phyloP scores from a whole-genome alignment of 179 eudicot genomes.

The Beta lomatogona region DNA sequence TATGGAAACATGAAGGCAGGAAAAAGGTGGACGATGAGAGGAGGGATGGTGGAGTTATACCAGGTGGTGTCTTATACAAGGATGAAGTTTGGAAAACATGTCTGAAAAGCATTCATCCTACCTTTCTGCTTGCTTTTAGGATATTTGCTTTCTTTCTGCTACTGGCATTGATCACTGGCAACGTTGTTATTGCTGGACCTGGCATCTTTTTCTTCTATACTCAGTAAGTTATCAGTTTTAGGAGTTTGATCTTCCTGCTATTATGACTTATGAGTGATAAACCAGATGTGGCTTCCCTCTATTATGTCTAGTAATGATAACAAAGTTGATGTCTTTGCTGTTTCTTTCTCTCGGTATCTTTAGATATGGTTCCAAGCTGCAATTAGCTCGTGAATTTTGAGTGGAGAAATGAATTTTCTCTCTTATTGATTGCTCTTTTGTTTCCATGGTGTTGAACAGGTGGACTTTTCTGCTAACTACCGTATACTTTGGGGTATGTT shows the following conservation, averaged over 20 bases:
- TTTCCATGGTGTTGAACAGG: conserved; percentile 52
- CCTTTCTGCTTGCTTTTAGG: conserved; percentile 71
- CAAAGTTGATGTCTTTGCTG: neutral
- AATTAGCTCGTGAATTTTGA: neutral
- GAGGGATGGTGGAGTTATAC: conserved; percentile 33
- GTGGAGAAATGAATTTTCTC: neutral
- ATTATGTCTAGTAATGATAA: neutral
- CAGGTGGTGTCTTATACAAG: conserved; percentile 44
- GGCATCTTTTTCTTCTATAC: conserved; percentile 72
- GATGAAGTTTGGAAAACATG: conserved; percentile 80
- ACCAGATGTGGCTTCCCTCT: neutral
- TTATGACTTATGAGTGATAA: too few species aligned
- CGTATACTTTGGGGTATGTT: conserved; percentile 81
- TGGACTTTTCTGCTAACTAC: conserved; percentile 85
- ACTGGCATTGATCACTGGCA: conserved; percentile 52
- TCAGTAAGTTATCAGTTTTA: conserved; percentile 54
- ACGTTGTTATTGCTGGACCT: conserved; percentile 47
- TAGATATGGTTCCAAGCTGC: neutral
- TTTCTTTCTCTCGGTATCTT: neutral
- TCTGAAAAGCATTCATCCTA: conserved; percentile 57
- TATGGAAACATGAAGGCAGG: conserved; percentile 73
- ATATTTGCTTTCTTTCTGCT: conserved; percentile 59
- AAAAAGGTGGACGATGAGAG: conserved; percentile 31
- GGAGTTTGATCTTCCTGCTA: neutral
- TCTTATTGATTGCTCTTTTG: conserved; percentile 12